phyloP scores from a whole-genome alignment of 2,329 filamentous ascomycete genomes.

The Aspergillus persii region DNA sequence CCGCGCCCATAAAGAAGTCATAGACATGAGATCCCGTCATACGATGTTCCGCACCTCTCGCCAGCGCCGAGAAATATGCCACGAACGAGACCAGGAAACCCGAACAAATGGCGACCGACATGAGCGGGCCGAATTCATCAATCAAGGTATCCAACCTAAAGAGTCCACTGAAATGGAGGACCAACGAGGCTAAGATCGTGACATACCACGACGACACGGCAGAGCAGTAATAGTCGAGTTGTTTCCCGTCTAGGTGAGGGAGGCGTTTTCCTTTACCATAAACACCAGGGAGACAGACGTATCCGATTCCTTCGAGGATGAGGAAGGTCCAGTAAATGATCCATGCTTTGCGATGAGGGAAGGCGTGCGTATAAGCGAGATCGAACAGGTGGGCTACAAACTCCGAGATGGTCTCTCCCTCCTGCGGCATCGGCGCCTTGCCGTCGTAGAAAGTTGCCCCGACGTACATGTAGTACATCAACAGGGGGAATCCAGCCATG shows the following conservation, averaged over 20 bases:
- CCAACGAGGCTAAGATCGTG: conserved; percentile 67
- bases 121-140: conserved; percentile 88
- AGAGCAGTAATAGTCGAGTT: conserved; percentile 91
- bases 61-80: conserved; percentile 81
- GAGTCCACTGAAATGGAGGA: conserved; percentile 73
- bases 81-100: conserved; percentile 78
- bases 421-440: conserved; percentile 65
- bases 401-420: conserved; percentile 63
- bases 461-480: conserved; percentile 99
- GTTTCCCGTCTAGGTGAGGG: conserved; percentile 73
- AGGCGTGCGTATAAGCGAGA: conserved; percentile 78
- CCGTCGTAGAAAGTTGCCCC: conserved; percentile 90
- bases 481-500: conserved; percentile 83
- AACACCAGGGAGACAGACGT: conserved; percentile 82
- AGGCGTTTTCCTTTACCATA: conserved; percentile 86
- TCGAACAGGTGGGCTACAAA: conserved; percentile 69
- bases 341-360: conserved; percentile 79
- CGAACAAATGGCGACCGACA: conserved; percentile 88
- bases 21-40: conserved; percentile 82
- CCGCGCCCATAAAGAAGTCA: conserved; percentile 88
- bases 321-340: conserved; percentile 92
- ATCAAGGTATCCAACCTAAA: conserved; percentile 88
- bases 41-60: conserved; percentile 77
- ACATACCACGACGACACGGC: conserved; percentile 81
- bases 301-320: conserved; percentile 75